phyloP scores from a whole-genome alignment of 306 rosid genomes.

The Quercus cerris region DNA sequence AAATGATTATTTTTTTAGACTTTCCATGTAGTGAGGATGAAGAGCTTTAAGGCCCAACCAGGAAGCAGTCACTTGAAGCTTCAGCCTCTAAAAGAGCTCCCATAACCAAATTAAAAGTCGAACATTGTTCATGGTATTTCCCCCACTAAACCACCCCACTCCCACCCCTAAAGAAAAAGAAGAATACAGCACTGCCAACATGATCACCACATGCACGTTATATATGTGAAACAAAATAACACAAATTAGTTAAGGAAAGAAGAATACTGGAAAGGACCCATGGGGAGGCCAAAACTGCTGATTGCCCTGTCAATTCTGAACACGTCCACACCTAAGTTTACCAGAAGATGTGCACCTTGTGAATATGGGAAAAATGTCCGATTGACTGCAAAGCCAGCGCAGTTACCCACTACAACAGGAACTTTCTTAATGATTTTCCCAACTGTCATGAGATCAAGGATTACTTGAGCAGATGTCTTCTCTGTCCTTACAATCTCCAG shows the following conservation, averaged over 20 bases:
- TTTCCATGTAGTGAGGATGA: background rate
- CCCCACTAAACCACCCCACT: background rate
- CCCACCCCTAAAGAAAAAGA: background rate
- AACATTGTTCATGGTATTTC: background rate
- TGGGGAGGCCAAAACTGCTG: conserved; percentile 76
- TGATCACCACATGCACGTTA: background rate
- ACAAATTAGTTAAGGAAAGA: conserved; percentile 27
- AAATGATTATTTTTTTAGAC: background rate
- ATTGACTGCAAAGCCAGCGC: conserved; percentile 96
- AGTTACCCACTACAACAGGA: conserved; percentile 95
- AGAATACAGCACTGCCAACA: background rate
- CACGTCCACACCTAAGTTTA: conserved; percentile 73
- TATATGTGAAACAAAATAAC: conserved; percentile 9
- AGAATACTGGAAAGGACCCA: conserved; percentile 91
- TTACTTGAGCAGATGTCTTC: conserved; percentile 83
- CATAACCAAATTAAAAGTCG: background rate
- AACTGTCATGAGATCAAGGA: conserved; percentile 79
- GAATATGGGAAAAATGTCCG: conserved; percentile 88
- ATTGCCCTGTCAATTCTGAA: conserved; percentile 79
- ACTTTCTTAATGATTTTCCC: conserved; percentile 87
- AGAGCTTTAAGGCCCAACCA: background rate
- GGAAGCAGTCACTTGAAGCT: background rate
- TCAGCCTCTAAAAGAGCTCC: background rate
- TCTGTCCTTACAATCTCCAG: conserved; percentile 90
- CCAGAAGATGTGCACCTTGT: conserved; percentile 71